phyloP scores from a whole-genome alignment of 768 basidiomycete species.

The Russula ochroleuca region DNA sequence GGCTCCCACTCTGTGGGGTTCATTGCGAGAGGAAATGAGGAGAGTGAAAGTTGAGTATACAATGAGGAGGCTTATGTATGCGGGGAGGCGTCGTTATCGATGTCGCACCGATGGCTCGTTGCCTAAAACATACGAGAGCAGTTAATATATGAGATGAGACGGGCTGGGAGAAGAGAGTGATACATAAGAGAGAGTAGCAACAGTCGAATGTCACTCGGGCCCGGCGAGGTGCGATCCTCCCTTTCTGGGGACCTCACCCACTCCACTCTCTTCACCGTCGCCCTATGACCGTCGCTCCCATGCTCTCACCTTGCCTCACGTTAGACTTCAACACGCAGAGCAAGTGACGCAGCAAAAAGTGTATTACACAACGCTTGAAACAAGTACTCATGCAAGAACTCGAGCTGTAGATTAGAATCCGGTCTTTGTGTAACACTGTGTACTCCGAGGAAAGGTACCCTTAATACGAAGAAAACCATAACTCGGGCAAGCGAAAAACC shows the following conservation, averaged over 20 bases:
- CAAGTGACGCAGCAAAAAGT: background rate
- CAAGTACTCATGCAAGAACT: conserved; percentile 7
- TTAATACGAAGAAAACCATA: conserved; percentile 1
- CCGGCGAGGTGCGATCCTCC: background rate
- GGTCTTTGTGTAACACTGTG: background rate
- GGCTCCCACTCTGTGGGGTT: conserved; percentile 6
- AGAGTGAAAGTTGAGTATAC: background rate
- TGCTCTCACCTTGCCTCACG: background rate
- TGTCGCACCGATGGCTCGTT: conserved; percentile 41
- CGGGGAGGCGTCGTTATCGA: conserved; percentile 56
- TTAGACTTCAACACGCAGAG: background rate
- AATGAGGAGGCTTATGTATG: conserved; percentile 37
- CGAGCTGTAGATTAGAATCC: conserved; percentile 18
- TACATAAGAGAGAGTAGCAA: conserved; percentile 4
- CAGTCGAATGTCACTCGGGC: background rate
- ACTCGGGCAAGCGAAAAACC: background rate
- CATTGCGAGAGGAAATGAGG: conserved; percentile 14
- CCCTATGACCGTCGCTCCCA: background rate
- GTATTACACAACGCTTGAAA: conserved; percentile 14
- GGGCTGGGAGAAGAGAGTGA: conserved; percentile 12
- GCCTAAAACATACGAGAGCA: conserved; percentile 28
- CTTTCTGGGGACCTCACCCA: background rate
- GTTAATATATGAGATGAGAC: conserved; percentile 16
- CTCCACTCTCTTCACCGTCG: background rate
- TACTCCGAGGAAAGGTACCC: conserved; percentile 1